A percentile compares a stretch with the other conserved stretches of the same genome.
Evolutionary conservation across 1,284 basidiomycete genomes (phyloP).

Genomic region (Exobasidium rhododendri): DNA sequence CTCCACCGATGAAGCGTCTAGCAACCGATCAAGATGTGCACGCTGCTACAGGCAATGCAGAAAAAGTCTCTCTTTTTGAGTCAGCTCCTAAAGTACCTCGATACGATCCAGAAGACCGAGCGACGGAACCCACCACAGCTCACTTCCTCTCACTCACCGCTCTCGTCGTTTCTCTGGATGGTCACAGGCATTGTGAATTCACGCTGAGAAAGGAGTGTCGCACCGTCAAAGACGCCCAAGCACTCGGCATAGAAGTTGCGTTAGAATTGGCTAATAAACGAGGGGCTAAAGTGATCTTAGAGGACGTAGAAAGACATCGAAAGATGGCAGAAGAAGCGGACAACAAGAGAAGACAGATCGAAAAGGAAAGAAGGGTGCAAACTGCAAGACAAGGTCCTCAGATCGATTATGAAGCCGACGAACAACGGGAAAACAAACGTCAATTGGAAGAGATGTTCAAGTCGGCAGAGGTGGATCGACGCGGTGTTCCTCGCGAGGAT

Average conservation of each 20-base stretch:
- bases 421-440: constrained; percentile 5
- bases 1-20: constrained; percentile 3
- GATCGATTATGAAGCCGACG: no score
- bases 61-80: neutral
- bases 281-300: constrained; percentile 44
- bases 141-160: constrained; percentile 37
- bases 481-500: constrained; percentile 44
- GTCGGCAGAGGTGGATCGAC: constrained; percentile 37
- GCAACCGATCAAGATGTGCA: constrained; percentile 5
- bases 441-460: constrained; percentile 17
- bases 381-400: constrained; percentile 6
- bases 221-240: constrained; percentile 34
- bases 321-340: constrained; percentile 50
- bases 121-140: constrained; percentile 23
- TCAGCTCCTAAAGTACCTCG: neutral
- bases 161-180: constrained; percentile 54
- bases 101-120: constrained; percentile 14
- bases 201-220: constrained; percentile 27
- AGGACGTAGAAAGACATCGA: constrained; percentile 52
- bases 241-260: constrained; percentile 42
- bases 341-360: constrained; percentile 27
- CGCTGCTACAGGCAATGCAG: constrained; percentile 15
- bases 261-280: constrained; percentile 38
- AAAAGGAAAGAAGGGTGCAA: constrained; percentile 21
- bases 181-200: constrained; percentile 33